A percentile compares a stretch with the other conserved stretches of the same genome.
phyloP scores from a whole-genome alignment of 1,139 yeast genomes.

The Taiozyma sp. region DNA sequence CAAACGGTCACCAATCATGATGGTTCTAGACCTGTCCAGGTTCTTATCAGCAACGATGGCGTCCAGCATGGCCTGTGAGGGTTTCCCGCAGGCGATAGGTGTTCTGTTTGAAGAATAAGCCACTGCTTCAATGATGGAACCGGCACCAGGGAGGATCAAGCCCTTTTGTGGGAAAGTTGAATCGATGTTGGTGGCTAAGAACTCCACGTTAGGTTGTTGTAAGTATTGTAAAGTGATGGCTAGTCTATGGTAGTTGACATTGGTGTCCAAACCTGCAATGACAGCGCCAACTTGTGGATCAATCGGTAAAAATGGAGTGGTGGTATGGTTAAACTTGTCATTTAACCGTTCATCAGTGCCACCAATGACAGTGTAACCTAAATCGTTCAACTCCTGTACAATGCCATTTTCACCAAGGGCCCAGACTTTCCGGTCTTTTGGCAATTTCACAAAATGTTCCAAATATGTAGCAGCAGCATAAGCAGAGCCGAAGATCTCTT shows the following conservation, averaged over 20 bases:
- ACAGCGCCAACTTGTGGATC: slow-evolving; percentile 83
- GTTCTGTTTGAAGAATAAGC: slow-evolving; percentile 69
- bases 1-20: slow-evolving; percentile 94
- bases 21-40: slow-evolving; percentile 55
- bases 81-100: slow-evolving; percentile 87
- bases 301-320: slow-evolving; percentile 44
- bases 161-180: slow-evolving; percentile 93
- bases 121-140: slow-evolving; percentile 81
- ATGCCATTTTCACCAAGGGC: slow-evolving; percentile 84
- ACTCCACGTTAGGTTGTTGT: slow-evolving; percentile 59
- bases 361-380: slow-evolving; percentile 69
- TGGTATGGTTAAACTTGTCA: slow-evolving; percentile 33
- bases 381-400: slow-evolving; percentile 59
- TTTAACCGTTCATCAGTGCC: slow-evolving; percentile 53
- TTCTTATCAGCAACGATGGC: slow-evolving; percentile 65
- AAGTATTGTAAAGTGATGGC: slow-evolving; percentile 81
- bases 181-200: slow-evolving; percentile 93
- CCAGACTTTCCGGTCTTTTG: slow-evolving; percentile 72
- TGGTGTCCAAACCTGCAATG: slow-evolving; percentile 77
- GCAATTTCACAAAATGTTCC: slow-evolving; percentile 66
- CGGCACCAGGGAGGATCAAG: slow-evolving; percentile 87
- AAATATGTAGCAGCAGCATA: slow-evolving; percentile 89
- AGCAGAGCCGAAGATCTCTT: slow-evolving; percentile 86
- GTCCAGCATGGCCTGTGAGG: slow-evolving; percentile 85
- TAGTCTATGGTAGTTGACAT: slow-evolving; percentile 73